Evolutionary conservation across 805 yeast species (phyloP).

Genomic region (Yarrowia sp.): DNA sequence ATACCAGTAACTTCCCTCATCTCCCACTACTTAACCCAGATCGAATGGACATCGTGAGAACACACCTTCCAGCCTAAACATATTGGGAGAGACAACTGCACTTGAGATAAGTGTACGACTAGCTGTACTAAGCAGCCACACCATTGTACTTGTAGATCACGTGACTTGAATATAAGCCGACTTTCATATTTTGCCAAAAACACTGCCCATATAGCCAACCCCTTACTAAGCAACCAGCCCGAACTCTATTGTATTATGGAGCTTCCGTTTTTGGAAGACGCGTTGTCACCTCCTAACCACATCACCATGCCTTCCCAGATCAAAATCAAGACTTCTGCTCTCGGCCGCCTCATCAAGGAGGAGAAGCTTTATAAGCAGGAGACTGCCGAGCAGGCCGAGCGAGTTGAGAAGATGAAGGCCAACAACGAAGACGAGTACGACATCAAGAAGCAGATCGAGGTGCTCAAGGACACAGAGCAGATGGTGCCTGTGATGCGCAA

Average conservation of each 20-base stretch:
- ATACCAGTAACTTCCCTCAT: too few species aligned
- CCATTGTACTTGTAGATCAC: too few species aligned
- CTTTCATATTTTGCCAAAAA: too few species aligned
- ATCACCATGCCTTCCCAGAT: slow-evolving; percentile 56
- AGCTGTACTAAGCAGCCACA: too few species aligned
- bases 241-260: neutral
- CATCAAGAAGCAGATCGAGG: slow-evolving; percentile 51
- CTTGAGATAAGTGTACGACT: too few species aligned
- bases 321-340: slow-evolving; percentile 69
- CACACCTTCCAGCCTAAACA: too few species aligned
- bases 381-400: slow-evolving; percentile 50
- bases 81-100: too few species aligned
- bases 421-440: slow-evolving; percentile 61
- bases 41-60: too few species aligned
- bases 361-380: slow-evolving; percentile 60
- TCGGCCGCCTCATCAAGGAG: slow-evolving; percentile 68
- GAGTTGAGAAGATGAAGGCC: slow-evolving; percentile 49
- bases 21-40: too few species aligned
- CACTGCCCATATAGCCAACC: too few species aligned
- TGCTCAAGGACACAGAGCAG: slow-evolving; percentile 53
- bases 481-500: slow-evolving; percentile 50
- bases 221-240: slow-evolving; percentile 4
- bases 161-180: too few species aligned
- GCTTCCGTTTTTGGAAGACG: neutral
- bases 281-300: slow-evolving; percentile 3